Percentiles rank a stretch among this genome's conserved stretches.
Evolutionary conservation across 176 grass and related monocot genomes (phyloP).

Genomic region (bread wheat (Triticum aestivum)): IWGSC_CS_RefSeq_v2.1 NC_057802.1:553332518-553333017

Average conservation of each 20-base stretch:
- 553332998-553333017: too few relatives aligned
- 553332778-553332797: conserved; percentile 13
- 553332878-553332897: conserved; percentile 16
- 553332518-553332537: conserved; percentile 67
- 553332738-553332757: neutral
- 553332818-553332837: conserved; percentile 25
- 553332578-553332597: too few relatives aligned
- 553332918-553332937: neutral
- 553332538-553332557: conserved; percentile 94
- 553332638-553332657: too few relatives aligned
- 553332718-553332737: conserved; percentile 24
- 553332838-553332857: conserved; percentile 1
- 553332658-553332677: too few relatives aligned
- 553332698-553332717: neutral
- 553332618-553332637: too few relatives aligned
- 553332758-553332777: neutral
- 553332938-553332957: too few relatives aligned
- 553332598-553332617: too few relatives aligned
- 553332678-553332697: neutral
- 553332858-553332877: conserved; percentile 13
- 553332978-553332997: neutral
- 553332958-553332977: neutral
- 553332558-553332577: neutral
- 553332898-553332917: neutral
- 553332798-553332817: conserved; percentile 20